phyloP scores from a whole-genome alignment of 2,329 filamentous ascomycete species.

The Hymenoscyphus fructigenus region DNA sequence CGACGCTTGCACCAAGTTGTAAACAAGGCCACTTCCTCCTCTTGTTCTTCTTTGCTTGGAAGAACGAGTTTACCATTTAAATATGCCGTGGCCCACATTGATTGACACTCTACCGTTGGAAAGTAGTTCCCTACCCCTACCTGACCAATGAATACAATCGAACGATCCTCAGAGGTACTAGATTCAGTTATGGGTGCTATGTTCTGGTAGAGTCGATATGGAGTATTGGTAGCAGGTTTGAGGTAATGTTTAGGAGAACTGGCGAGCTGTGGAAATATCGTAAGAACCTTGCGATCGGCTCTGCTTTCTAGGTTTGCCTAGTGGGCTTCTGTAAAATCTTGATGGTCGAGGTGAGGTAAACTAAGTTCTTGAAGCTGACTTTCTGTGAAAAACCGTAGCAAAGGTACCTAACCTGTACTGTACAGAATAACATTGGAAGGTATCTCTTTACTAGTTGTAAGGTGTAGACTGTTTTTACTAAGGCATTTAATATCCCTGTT shows the following conservation, averaged over 20 bases:
- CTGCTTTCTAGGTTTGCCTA: conserved; percentile 30
- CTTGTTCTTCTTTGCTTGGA: conserved; percentile 24
- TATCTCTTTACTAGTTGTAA: conserved; percentile 21
- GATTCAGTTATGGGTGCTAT: conserved; percentile 27
- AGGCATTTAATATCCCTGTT: conserved; percentile 25
- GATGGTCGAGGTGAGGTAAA: conserved; percentile 22
- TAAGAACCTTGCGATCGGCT: conserved; percentile 28
- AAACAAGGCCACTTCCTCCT: conserved; percentile 29
- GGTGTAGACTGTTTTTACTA: conserved; percentile 19
- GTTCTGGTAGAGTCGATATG: conserved; percentile 30
- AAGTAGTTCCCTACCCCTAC: conserved; percentile 30
- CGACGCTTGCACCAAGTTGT: conserved; percentile 32
- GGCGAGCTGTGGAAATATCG: conserved; percentile 30
- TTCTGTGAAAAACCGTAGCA: conserved; percentile 30
- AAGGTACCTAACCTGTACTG: conserved; percentile 31
- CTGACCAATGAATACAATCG: conserved; percentile 33
- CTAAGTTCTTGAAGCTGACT: conserved; percentile 25
- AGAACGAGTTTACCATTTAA: conserved; percentile 29
- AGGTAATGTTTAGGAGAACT: conserved; percentile 30
- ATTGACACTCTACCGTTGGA: conserved; percentile 26
- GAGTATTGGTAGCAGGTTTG: conserved; percentile 19
- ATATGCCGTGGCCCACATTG: conserved; percentile 33
- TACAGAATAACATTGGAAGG: conserved; percentile 32
- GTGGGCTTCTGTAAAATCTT: conserved; percentile 13
- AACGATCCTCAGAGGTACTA: conserved; percentile 22